These are phyloP conservation scores for Moricandia moricandioides DNA, from an alignment of 345 rosid genomes.

Conservation along the genomic window DNA sequence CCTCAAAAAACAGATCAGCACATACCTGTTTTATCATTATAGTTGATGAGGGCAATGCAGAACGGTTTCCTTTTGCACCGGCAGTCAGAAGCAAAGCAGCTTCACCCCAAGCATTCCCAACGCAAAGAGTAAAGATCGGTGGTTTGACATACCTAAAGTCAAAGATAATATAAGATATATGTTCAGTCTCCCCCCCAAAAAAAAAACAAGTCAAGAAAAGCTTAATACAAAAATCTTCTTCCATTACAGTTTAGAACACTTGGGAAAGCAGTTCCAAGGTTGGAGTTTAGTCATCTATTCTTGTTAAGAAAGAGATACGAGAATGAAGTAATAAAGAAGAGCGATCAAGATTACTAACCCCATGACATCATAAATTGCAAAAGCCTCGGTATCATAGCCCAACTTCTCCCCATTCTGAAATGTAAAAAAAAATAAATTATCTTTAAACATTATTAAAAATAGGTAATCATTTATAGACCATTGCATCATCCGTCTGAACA, in stretches of 20 bases:
- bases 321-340: slow-evolving; percentile 4
- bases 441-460: not conserved
- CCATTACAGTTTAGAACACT: not conserved
- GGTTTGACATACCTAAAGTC: slow-evolving; percentile 65
- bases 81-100: slow-evolving; percentile 72
- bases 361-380: slow-evolving; percentile 90
- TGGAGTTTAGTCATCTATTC: not conserved
- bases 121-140: slow-evolving; percentile 89
- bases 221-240: not conserved
- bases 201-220: slow-evolving; percentile 2
- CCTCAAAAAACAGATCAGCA: slow-evolving; percentile 4
- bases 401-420: slow-evolving; percentile 53
- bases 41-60: slow-evolving; percentile 45
- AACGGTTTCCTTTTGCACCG: slow-evolving; percentile 45
- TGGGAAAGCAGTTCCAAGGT: slow-evolving; percentile 4
- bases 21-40: slow-evolving; percentile 45
- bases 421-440: slow-evolving; percentile 7
- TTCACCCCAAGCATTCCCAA: slow-evolving; percentile 99
- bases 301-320: not conserved
- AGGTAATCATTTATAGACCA: not conserved
- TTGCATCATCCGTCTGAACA: too few relatives aligned
- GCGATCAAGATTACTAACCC: slow-evolving; percentile 43
- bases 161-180: slow-evolving; percentile 13
- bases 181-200: not conserved
- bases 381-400: slow-evolving; percentile 90